A percentile compares a stretch with the other conserved stretches of the same genome.
phyloP scores from a whole-genome alignment of 352 stramenopile genomes.

The Peronospora destructor region DNA sequence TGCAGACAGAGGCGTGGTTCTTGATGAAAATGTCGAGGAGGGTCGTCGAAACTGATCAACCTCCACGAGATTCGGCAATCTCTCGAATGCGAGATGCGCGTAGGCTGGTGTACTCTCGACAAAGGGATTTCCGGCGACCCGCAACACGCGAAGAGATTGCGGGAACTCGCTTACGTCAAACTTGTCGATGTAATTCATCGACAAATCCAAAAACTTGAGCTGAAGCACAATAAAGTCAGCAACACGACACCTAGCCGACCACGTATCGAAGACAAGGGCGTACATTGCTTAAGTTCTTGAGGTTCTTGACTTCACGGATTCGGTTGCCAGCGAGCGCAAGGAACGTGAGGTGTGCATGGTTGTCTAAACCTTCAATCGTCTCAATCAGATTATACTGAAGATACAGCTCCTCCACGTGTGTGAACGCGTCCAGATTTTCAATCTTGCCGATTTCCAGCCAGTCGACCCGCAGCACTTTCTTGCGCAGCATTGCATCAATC shows the following conservation, averaged over 20 bases:
- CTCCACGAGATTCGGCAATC: no score
- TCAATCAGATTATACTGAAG: conserved; percentile 70
- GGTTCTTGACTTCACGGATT: conserved; percentile 52
- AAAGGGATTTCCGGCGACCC: conserved; percentile 54
- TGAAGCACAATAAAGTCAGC: conserved; percentile 14
- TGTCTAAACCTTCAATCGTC: conserved; percentile 55
- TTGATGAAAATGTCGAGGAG: no score
- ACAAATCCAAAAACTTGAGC: conserved; percentile 74
- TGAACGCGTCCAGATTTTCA: conserved; percentile 72
- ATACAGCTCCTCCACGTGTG: conserved; percentile 66
- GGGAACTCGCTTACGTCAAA: conserved; percentile 58
- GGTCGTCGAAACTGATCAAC: no score
- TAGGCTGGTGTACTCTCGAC: conserved; percentile 40
- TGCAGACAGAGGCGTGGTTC: no score
- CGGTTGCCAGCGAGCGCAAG: conserved; percentile 59
- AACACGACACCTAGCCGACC: neutral
- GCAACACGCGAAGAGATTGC: conserved; percentile 43
- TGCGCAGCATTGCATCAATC: conserved; percentile 38
- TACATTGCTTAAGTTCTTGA: conserved; percentile 53
- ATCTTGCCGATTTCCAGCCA: conserved; percentile 66
- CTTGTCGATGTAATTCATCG: conserved; percentile 67
- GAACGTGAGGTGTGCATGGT: conserved; percentile 49
- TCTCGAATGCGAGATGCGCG: no score
- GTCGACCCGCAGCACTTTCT: conserved; percentile 59
- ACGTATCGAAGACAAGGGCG: conserved; percentile 5